Conservation (phyloP, 139 green algal species). For the Chlamydomonas incerta region DNA sequence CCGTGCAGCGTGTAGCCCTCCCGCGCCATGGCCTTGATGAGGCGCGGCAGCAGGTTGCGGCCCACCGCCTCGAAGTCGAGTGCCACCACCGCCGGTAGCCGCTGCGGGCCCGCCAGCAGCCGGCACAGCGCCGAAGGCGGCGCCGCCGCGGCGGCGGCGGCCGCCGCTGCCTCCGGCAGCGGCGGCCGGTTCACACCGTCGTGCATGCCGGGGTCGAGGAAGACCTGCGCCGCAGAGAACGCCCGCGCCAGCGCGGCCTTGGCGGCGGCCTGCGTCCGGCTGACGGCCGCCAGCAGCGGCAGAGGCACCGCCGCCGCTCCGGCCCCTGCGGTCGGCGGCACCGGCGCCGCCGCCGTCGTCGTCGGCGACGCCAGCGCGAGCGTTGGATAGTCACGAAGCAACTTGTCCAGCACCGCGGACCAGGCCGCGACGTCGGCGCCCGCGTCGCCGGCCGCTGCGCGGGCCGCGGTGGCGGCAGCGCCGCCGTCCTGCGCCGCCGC, state of each 20-base stretch:
- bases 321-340: not conserved
- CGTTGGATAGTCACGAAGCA: not conserved
- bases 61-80: not conserved
- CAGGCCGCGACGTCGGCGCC: not conserved
- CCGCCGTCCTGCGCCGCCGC: not conserved
- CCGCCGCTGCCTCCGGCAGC: not conserved
- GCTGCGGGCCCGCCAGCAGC: conserved; percentile 14
- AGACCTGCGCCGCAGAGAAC: not conserved
- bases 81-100: not conserved
- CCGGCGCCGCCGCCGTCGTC: not conserved
- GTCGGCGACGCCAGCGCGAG: not conserved
- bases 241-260: conserved; percentile 5
- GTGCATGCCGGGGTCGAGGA: conserved; percentile 1
- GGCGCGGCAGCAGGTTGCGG: conserved; percentile 37
- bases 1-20: conserved; percentile 33
- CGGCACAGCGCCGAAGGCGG: not conserved
- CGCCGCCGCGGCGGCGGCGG: not conserved
- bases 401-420: not conserved
- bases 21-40: conserved; percentile 33
- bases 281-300: conserved; percentile 12
- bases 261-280: not conserved
- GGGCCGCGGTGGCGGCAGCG: too few relatives aligned
- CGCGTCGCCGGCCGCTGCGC: not conserved
- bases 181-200: conserved; percentile 22
- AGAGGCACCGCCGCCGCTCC: too few relatives aligned